Evolutionary conservation across 176 grass and related monocot species (phyloP), one percentile per base, ranked within the genome.

Genomic region (Musa acuminata): DNA sequence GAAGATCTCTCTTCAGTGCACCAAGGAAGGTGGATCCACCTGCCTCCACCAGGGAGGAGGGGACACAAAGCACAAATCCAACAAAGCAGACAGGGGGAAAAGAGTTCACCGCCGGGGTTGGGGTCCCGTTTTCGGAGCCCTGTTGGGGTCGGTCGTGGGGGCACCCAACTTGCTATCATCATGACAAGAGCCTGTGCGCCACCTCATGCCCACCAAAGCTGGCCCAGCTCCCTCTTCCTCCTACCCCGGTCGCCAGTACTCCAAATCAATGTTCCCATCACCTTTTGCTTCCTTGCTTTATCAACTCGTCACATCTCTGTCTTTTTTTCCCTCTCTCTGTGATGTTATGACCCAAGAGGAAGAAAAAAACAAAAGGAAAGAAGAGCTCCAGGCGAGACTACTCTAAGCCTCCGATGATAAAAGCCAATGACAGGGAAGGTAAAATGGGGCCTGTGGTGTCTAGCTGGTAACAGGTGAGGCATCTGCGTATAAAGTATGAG

Each of bases 31-130:
- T 14, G 57, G 57, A 19, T 60, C 57, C 57, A 60, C 57, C 64
- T 67, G n/a, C 26, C 21, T 35, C 25, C 64, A 67, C 64, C 11
- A 8, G 64, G 24, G 24, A 67, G 26, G 35, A 43, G 64, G 25
- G 21, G 64, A 67, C 64, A 67, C 53, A 71, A 71, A 71, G 69
- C 69, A 71, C 69, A 52, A 71, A 71, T 22, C 69, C 69, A 71
- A 71, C 8, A 51, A 19, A 52, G 69, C 69, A 71, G 69, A 71
- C 49, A 52, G 26, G 19, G n/a, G 25, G 26, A 67, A 71, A 71
- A 51, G 69, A 20, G 49, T 71, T 22, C 16, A 10, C 49, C 48
- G 14, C 35, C 25, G 9, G 8, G 19, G 17, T 8, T 10, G 17
- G 69, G 68, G 68, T 71, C 68, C 48, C 14, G 12, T 17, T 9